A percentile compares a stretch with the other conserved stretches of the same genome.
phyloP scores from a whole-genome alignment of 306 rosid genomes.

The Citrullus amarus region DNA sequence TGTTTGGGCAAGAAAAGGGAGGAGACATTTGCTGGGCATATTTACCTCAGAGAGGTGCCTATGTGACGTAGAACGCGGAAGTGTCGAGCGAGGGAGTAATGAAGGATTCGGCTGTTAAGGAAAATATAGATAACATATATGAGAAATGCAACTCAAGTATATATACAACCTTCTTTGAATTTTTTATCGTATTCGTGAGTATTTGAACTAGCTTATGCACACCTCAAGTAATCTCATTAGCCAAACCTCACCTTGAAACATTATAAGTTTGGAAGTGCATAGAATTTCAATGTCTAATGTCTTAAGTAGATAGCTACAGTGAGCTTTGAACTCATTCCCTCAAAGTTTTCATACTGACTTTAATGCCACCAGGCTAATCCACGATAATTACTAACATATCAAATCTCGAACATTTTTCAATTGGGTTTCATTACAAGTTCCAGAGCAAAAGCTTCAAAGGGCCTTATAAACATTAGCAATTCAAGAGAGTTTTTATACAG shows the following conservation, averaged over 20 bases:
- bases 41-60: not conserved
- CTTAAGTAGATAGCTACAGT: not conserved
- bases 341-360: not conserved
- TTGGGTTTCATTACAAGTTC: not conserved
- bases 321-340: not conserved
- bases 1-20: not conserved
- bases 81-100: not conserved
- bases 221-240: not conserved
- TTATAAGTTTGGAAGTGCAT: not conserved
- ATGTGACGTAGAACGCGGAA: not conserved
- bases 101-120: not conserved
- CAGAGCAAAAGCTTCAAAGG: not conserved
- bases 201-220: not conserved
- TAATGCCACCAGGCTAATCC: not conserved
- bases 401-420: not conserved
- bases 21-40: not conserved
- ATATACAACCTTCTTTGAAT: not conserved
- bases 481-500: slow-evolving; percentile 5
- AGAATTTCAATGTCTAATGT: not conserved
- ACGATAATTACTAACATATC: not conserved
- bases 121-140: not conserved
- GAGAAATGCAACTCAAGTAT: not conserved
- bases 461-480: not conserved
- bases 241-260: not conserved
- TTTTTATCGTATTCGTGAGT: not conserved